Percentiles rank a stretch among this genome's conserved stretches.
These are phyloP conservation scores for Exophiala aquamarina DNA, from an alignment of 2,329 filamentous ascomycete species.

Conservation along the genomic window DNA sequence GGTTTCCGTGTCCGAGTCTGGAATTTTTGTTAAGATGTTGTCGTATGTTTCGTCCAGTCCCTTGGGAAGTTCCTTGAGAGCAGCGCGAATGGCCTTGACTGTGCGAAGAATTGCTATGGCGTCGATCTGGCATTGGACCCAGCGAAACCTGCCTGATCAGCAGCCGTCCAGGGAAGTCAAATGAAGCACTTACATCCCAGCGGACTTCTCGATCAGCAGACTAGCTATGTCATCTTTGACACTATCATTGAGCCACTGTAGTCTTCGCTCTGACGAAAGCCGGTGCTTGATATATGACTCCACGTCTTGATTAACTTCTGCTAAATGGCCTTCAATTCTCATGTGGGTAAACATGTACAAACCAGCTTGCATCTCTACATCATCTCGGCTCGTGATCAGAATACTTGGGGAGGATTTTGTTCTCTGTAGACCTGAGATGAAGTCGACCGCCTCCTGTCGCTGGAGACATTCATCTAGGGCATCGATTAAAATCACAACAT, in stretches of 20 bases:
- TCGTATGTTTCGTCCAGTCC: slow-evolving; percentile 28
- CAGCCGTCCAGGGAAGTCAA: neutral
- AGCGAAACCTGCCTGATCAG: slow-evolving; percentile 29
- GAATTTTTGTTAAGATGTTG: slow-evolving; percentile 5
- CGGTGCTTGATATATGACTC: slow-evolving; percentile 10
- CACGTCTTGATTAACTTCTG: slow-evolving; percentile 17
- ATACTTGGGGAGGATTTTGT: slow-evolving; percentile 6
- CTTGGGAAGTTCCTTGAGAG: slow-evolving; percentile 26
- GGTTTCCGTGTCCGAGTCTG: slow-evolving; percentile 4
- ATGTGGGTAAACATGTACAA: slow-evolving; percentile 1
- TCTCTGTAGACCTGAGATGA: slow-evolving; percentile 7
- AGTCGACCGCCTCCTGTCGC: slow-evolving; percentile 8
- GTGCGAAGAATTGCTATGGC: slow-evolving; percentile 25
- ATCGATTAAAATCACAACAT: slow-evolving; percentile 15
- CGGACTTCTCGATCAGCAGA: slow-evolving; percentile 30
- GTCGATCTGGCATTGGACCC: slow-evolving; percentile 31
- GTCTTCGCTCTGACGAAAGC: slow-evolving; percentile 7
- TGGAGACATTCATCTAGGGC: slow-evolving; percentile 23
- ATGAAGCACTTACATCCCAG: slow-evolving; percentile 20
- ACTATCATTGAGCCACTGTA: slow-evolving; percentile 4
- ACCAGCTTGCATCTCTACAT: slow-evolving; percentile 12
- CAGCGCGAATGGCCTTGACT: slow-evolving; percentile 15
- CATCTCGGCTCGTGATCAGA: slow-evolving; percentile 15
- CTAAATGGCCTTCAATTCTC: slow-evolving; percentile 7
- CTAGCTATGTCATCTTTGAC: slow-evolving; percentile 7